phyloP scores from a whole-genome alignment of 176 grass and related monocot species.

The Rhipidocladum racemiflorum region DNA sequence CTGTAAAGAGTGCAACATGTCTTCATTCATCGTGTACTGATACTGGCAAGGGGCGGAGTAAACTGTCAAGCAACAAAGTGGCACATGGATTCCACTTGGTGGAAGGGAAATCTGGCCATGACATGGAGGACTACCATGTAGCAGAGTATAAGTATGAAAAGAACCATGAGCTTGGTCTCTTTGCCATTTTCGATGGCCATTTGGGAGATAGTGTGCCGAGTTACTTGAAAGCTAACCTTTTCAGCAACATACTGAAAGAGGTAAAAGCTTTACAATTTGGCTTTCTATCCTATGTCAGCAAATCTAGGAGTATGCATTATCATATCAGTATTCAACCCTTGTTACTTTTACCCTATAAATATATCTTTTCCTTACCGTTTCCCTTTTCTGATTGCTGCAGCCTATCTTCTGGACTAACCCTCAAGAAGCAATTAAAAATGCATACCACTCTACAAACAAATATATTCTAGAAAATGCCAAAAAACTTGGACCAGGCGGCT shows the following conservation, averaged over 20 bases:
- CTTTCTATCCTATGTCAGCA: conserved; percentile 4
- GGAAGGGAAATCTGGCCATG: conserved; percentile 95
- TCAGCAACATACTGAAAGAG: conserved; percentile 83
- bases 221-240: conserved; percentile 91
- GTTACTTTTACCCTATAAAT: conserved; percentile 5
- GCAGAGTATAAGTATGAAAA: conserved; percentile 84
- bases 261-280: conserved; percentile 37
- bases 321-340: neutral
- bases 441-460: conserved; percentile 86
- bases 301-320: neutral
- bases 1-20: conserved; percentile 61
- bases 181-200: conserved; percentile 98
- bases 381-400: conserved; percentile 38
- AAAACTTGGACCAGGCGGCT: conserved; percentile 85
- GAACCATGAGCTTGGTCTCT: conserved; percentile 79
- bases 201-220: conserved; percentile 84
- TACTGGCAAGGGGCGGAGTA: conserved; percentile 90
- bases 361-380: neutral
- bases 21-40: conserved; percentile 69
- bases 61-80: conserved; percentile 79
- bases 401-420: conserved; percentile 71
- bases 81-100: conserved; percentile 95
- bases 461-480: conserved; percentile 84
- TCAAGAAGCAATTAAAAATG: conserved; percentile 67
- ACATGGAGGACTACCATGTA: conserved; percentile 99